These are phyloP conservation scores for Meira nashicola DNA, from an alignment of 1,284 basidiomycete species.

Conservation along the genomic window DNA sequence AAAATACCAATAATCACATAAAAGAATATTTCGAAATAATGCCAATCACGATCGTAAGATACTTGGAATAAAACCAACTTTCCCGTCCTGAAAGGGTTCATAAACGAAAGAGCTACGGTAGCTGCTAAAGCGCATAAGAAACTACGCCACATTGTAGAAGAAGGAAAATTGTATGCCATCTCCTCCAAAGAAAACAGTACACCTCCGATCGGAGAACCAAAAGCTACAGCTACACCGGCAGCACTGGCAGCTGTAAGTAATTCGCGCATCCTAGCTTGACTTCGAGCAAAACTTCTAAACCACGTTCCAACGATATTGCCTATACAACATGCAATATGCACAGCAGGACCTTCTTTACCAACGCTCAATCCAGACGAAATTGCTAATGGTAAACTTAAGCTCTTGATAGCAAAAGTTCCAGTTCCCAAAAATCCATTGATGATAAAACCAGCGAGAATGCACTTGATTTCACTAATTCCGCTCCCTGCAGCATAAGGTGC, in stretches of 20 bases:
- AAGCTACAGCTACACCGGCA: conserved; percentile 93
- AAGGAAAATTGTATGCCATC: conserved; percentile 95
- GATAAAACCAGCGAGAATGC: conserved; percentile 91
- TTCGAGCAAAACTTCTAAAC: conserved; percentile 76
- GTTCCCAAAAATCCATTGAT: conserved; percentile 94
- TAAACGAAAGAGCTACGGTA: conserved; percentile 90
- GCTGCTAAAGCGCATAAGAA: conserved; percentile 96
- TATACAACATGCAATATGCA: conserved; percentile 92
- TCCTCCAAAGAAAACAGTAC: conserved; percentile 74
- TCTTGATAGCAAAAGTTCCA: conserved; percentile 82
- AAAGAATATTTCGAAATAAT: conserved; percentile 96
- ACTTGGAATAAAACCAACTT: conserved; percentile 98
- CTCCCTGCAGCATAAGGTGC: conserved; percentile 95
- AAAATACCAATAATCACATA: conserved; percentile 92
- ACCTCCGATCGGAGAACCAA: conserved; percentile 94
- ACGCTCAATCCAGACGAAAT: conserved; percentile 96
- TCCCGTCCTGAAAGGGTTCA: conserved; percentile 97
- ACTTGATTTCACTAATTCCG: conserved; percentile 98
- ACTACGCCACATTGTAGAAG: conserved; percentile 96
- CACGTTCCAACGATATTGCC: conserved; percentile 78
- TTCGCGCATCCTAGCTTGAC: conserved; percentile 93
- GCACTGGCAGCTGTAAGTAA: conserved; percentile 92
- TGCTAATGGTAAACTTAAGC: conserved; percentile 87
- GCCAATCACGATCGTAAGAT: conserved; percentile 95
- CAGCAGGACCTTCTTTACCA: conserved; percentile 96